Evolutionary conservation across 1,284 basidiomycete genomes (phyloP), one percentile per base, ranked within the genome.

Genomic region (Pseudozyma flocculosa): DNA sequence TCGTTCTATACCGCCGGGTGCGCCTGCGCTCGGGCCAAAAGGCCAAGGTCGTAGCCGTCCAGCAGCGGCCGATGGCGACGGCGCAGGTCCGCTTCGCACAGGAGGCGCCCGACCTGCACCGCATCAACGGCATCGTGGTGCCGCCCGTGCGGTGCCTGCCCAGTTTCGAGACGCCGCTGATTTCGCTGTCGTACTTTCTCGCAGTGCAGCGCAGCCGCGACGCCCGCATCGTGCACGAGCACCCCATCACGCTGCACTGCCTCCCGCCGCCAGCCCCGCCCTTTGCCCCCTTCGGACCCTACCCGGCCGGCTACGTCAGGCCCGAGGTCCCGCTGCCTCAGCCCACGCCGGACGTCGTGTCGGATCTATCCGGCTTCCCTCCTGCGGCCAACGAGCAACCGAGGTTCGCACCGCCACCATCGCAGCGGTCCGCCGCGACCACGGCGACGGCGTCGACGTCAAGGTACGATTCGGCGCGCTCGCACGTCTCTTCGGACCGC

Each of bases 171-270:
- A 43, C 53, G 4, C 40, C 30, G n/a, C 21, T 55, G 7, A 48
- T 71, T 4, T 44, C 61, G 14, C 52, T 72, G 41, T 66, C 73
- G 43, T 74, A 74, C 53, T 69, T 59, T 40, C 18, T 74, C 11
- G 68, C 51, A 18, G 61, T 74, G n/a, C 54, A 65, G 41, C 41
- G 57, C 4, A 14, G 48, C 19, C 34, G 24, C 42, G 52, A 60
- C 17, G 57, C 52, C 5, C 21, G 22, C 17, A 26, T 60, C 4
- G 14, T 60, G 38, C 57, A 60, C 36, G 50, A 54, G 18, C 51
- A 60, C 15, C 22, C 43, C 3, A 40, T 54, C 42, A 43, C 23
- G 21, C 46, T 60, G 3, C 52, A 52, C n/a, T 61, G 52, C 41
- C 58, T 52, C 13, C 49, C 58, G 3, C 58, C 58, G 4, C 45